Evolutionary conservation across 73 alveolate species (phyloP).

Genomic region (Paramecium sexaurelia): DNA sequence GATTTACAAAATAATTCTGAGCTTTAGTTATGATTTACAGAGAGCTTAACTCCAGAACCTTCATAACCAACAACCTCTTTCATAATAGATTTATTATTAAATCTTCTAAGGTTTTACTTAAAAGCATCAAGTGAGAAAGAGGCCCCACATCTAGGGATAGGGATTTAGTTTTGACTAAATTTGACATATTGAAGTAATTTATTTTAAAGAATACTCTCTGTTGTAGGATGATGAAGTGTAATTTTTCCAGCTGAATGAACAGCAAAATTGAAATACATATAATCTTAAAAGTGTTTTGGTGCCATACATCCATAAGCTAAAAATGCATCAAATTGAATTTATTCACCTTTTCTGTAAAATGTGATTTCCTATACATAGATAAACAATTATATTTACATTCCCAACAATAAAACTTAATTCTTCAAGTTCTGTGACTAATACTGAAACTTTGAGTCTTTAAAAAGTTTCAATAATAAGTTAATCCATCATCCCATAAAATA

Average conservation of each 20-base stretch:
- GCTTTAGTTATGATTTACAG: not conserved
- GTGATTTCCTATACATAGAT: not conserved
- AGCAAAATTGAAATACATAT: conserved; percentile 10
- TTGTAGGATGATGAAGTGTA: not conserved
- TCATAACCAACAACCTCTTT: conserved; percentile 26
- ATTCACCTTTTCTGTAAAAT: not conserved
- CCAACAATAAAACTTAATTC: not conserved
- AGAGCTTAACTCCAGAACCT: not conserved
- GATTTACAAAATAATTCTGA: not conserved
- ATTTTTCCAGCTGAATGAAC: conserved; percentile 16
- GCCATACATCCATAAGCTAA: conserved; percentile 38
- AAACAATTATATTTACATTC: not conserved
- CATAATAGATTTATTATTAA: not conserved
- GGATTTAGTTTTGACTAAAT: not conserved
- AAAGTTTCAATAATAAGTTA: not conserved
- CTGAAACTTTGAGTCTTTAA: not conserved
- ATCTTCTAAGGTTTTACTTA: not conserved
- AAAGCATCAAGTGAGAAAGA: not conserved
- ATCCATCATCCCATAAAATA: conserved; percentile 5
- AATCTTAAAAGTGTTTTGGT: not conserved
- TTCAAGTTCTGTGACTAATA: not conserved
- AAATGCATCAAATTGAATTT: conserved; percentile 19
- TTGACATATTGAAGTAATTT: not conserved
- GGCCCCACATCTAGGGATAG: not conserved
- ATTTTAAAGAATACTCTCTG: conserved; percentile 4